Percentiles rank a stretch among this genome's conserved stretches.
Evolutionary conservation across 208 protist genomes (phyloP).

Genomic region (Trypanosoma avium): DNA sequence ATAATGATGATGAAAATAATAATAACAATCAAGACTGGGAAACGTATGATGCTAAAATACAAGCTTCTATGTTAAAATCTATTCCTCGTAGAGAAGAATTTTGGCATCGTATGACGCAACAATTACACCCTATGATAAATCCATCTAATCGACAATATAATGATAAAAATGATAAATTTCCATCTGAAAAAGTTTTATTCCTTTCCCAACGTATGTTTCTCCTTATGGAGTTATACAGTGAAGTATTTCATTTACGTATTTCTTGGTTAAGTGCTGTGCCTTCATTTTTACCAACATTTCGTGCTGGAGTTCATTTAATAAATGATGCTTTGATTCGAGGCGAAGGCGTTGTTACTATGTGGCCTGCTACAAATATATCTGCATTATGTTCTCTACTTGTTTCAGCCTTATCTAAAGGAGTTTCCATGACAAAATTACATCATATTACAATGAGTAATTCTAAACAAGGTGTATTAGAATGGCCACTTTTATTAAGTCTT

Average conservation of each 20-base stretch:
- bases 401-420: constrained; percentile 48
- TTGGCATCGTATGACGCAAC: constrained; percentile 91
- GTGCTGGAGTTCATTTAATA: constrained; percentile 33
- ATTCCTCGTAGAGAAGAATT: constrained; percentile 87
- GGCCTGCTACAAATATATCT: constrained; percentile 43
- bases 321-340: constrained; percentile 39
- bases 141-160: constrained; percentile 4
- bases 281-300: constrained; percentile 52
- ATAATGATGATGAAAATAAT: constrained; percentile 14
- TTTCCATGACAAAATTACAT: constrained; percentile 82
- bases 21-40: constrained; percentile 46
- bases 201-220: constrained; percentile 76
- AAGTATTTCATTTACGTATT: constrained; percentile 75
- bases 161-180: constrained; percentile 11
- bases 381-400: constrained; percentile 75
- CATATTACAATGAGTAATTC: constrained; percentile 79
- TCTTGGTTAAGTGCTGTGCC: constrained; percentile 82
- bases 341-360: constrained; percentile 18
- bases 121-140: constrained; percentile 64
- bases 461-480: constrained; percentile 64
- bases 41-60: constrained; percentile 70
- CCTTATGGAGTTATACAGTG: constrained; percentile 75
- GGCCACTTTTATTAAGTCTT: constrained; percentile 80
- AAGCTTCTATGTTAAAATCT: constrained; percentile 47
- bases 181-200: constrained; percentile 50